Conservation (phyloP, 345 rosid species). For the Eucalyptus regnans region DNA sequence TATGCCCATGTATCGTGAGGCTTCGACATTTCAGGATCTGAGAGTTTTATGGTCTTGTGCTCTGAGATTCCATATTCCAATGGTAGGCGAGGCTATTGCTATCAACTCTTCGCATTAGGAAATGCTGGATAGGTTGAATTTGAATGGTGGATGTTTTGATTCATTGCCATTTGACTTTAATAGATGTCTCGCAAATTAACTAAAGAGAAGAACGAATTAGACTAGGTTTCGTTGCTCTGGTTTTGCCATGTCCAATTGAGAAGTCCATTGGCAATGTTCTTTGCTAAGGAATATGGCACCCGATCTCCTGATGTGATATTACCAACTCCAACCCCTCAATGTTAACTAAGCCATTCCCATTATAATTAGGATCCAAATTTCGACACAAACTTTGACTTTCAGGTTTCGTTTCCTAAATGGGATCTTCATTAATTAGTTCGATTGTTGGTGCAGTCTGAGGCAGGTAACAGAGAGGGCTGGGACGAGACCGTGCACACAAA, state of each 20-base stretch:
- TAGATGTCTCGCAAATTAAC: not conserved
- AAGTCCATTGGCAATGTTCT: not conserved
- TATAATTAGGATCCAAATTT: not conserved
- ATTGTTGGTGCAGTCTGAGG: conserved; percentile 39
- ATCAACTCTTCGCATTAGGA: not conserved
- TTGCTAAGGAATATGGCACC: not conserved
- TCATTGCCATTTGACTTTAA: not conserved
- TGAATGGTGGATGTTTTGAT: not conserved
- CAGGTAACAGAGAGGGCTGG: conserved; percentile 59
- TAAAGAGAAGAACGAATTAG: not conserved
- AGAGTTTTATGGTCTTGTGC: not conserved
- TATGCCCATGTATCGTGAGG: not conserved
- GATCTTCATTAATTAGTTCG: not conserved
- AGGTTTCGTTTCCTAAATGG: not conserved
- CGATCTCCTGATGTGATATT: not conserved
- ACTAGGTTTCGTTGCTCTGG: not conserved
- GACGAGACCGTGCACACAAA: conserved; percentile 75
- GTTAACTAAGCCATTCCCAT: not conserved
- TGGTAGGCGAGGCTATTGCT: not conserved
- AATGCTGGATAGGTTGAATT: not conserved
- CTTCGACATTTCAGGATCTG: not conserved
- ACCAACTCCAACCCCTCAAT: not conserved
- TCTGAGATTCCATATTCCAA: not conserved
- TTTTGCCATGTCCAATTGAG: not conserved
- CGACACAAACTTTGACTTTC: not conserved